phyloP scores from a whole-genome alignment of 495 filamentous ascomycete species.

The Patellaria atrata region DNA sequence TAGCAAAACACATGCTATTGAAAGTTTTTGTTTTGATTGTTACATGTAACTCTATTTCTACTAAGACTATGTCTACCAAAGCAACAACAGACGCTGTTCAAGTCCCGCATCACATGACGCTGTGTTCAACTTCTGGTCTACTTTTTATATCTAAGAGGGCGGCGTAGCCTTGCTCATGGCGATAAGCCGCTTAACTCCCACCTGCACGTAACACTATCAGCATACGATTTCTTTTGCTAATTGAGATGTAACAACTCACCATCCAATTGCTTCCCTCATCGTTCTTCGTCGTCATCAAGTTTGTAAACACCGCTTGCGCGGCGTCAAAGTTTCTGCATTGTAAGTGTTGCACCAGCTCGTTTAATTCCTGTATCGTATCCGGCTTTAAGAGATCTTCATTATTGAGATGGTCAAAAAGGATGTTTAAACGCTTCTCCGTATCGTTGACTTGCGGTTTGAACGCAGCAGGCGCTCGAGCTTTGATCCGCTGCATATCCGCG shows the following conservation, averaged over 20 bases:
- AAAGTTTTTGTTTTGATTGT: too few relatives aligned
- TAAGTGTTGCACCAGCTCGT: conserved; percentile 51
- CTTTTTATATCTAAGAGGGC: too few relatives aligned
- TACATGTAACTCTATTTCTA: too few relatives aligned
- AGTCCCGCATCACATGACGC: too few relatives aligned
- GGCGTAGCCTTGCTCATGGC: conserved; percentile 77
- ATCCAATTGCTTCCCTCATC: conserved; percentile 92
- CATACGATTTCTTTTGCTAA: conserved; percentile 3
- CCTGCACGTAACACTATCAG: conserved; percentile 34
- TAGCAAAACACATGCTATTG: too few relatives aligned
- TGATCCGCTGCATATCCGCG: conserved; percentile 76
- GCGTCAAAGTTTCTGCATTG: conserved; percentile 57
- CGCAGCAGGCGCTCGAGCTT: conserved; percentile 59
- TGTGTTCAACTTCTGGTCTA: too few relatives aligned
- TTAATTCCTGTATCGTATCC: conserved; percentile 62
- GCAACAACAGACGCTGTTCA: too few relatives aligned
- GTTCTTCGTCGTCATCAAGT: conserved; percentile 67
- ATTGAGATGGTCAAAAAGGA: conserved; percentile 92
- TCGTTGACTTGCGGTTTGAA: conserved; percentile 82
- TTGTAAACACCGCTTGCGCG: conserved; percentile 61
- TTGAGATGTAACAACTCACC: conserved; percentile 43
- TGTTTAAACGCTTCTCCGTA: conserved; percentile 77
- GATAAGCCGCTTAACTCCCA: conserved; percentile 83
- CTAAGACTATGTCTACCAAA: too few relatives aligned
- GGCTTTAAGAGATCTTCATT: conserved; percentile 78